Base-by-base conservation (phyloP, 2,329 filamentous ascomycete genomes). In the Alternaria triticina region DNA sequence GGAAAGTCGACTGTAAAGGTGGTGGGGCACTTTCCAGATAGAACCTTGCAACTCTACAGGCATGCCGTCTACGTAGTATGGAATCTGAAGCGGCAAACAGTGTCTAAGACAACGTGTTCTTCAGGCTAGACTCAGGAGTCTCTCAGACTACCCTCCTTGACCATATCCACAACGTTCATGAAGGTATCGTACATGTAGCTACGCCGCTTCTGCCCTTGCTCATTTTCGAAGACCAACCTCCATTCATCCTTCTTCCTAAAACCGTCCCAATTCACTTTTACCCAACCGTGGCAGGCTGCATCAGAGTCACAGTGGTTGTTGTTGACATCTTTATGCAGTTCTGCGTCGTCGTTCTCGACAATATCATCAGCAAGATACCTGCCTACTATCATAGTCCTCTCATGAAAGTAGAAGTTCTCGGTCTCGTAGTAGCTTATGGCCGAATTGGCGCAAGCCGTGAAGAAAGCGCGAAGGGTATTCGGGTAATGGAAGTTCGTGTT, bases 401-500 rank as follows among this genome's bases (percentile, higher is more conserved):
- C 45, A 45, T 60, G 40, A 13, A 60, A 1, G 3, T 33, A 44
- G 12, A 68, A 47, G 13, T 17, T 15, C 8, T 36, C 52, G 15
- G 17, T 28, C n/a, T 15, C 33, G 27, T 57, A 52, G 30, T 54
- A 59, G 5, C 57, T 17, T 43, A 68, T 11, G 4, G 40, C 12
- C 9, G 58, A 54, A 22, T 58, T 40, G 8, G 61, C 46, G 6
- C 61, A 36, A 7, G 55, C 54, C 9, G 15, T 20, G 23, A 58
- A 66, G 25, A 66, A 60, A 4, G 36, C 45, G 49, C 50, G 52
- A 23, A 66, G 13, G 11, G 58, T 47, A 12, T 66, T 66, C 3
- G 64, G 61, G n/a, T 5, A 23, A 23, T 52, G 30, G 10, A 66
- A 57, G 23, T 58, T 59, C 10, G 56, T 57, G 47, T 66, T 30